A percentile compares a stretch with the other conserved stretches of the same genome.
Conservation (phyloP, 169 alveolate genomes). For the Plasmodium berghei region DNA sequence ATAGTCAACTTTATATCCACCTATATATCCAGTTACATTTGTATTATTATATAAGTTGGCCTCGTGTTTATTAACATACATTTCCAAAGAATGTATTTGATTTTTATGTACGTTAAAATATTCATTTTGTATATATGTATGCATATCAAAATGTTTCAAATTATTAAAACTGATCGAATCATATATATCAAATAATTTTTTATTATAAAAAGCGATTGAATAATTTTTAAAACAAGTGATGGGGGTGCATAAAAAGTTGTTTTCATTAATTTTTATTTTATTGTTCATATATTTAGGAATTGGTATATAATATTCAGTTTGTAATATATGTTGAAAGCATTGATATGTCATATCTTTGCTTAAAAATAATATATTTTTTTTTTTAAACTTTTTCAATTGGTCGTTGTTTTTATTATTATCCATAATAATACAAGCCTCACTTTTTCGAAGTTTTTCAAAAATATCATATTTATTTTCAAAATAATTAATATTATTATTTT, state of each 20-base stretch:
- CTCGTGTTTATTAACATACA: conserved; percentile 19
- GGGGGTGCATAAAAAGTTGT: conserved; percentile 45
- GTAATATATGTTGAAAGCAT: conserved; percentile 46
- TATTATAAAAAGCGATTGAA: conserved; percentile 59
- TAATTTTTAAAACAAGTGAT: conserved; percentile 50
- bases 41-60: conserved; percentile 1
- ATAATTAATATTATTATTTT: not conserved
- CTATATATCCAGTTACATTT: conserved; percentile 30
- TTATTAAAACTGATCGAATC: conserved; percentile 32
- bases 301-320: conserved; percentile 71
- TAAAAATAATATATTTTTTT: conserved; percentile 21
- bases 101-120: conserved; percentile 43
- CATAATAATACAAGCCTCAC: not conserved
- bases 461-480: not conserved
- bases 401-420: not conserved
- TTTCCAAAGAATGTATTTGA: not conserved
- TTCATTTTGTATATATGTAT: conserved; percentile 40
- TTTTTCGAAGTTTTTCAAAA: conserved; percentile 22
- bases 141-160: conserved; percentile 66
- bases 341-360: conserved; percentile 61
- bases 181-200: conserved; percentile 45
- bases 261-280: conserved; percentile 54
- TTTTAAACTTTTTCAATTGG: conserved; percentile 25
- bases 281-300: conserved; percentile 74
- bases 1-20: conserved; percentile 45